Evolutionary conservation across 305 asterid species (phyloP), one percentile per base, ranked within the genome.

Genomic region (Fraxinus dipetala): DNA sequence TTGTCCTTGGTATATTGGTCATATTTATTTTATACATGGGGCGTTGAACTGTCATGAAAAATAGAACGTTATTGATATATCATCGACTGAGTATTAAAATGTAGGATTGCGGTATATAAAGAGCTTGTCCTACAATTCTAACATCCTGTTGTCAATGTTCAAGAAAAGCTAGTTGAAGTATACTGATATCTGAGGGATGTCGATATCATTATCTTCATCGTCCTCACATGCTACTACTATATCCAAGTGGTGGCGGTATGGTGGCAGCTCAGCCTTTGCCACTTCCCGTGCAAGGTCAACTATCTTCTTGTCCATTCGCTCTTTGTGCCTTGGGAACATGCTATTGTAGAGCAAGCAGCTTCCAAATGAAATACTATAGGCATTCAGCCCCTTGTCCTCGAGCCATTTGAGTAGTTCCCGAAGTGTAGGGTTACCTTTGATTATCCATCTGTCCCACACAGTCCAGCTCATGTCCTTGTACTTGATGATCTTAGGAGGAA

Each of bases 171-270:
- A 93, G 80, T 91, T 89, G 87, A 89, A 95, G 87, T 94, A 94
- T 69, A 95, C 87, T 2, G 99, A 94, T 20, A 95, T 59, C 75
- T 87, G 94, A 28, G 99, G 99, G 85, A 95, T 91, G 79, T 95
- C 99, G 2, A 95, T 90, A 74, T 95, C 99, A 63, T 94, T 90
- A 48, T 91, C 99, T 0, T 95, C 93, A 1, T 95, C 99, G 16
- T 95, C 98, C 89, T 95, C 99, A 2, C 99, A 95, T 0, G 98
- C 99, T 24, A 92, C 95, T 3, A 94, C 94, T 0, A 95, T 89
- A 79, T 95, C 98, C 85, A 95, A 84, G 84, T 93, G 98, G 72
- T 87, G 79, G 2, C 97, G 93, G 63, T 90, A 79, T 3, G 98
- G 81, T 7, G 98, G 98, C 75, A 95, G 84, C 82, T 95, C 99